Base-by-base conservation (phyloP, 768 basidiomycete species). In the Termitomyces sp. region DNA sequence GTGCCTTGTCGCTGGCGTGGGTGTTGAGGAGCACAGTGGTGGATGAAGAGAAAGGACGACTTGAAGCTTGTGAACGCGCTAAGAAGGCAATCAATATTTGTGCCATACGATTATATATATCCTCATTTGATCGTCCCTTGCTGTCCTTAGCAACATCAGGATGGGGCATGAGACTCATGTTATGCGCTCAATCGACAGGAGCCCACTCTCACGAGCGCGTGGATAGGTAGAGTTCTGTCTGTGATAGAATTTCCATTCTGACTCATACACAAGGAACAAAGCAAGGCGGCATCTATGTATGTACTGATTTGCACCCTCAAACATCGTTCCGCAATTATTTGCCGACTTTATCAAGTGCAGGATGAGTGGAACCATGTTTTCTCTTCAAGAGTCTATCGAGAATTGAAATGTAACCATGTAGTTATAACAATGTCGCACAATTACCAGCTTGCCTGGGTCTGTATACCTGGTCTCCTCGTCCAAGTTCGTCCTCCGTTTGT, bases 91-190 rank as follows among this genome's bases (percentile, higher is more conserved):
- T 54, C 45, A 45, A 33, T 54, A 54, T 54, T 54, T 54, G 53
- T 3, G 26, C 14, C 50, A 38, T 50, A 32, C 7, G 55, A 33
- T 44, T 38, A 2, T n/a, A 8, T n/a, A 40, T n/a, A 11, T 9
- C 36, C 36, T 38, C 52, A 52, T 55, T 47, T 62, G 61, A 62
- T 62, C 55, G 54, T 62, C 55, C 46, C 58, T 38, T 52, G 38
- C 53, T 35, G 53, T 36, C 36, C 56, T 36, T 62, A 56, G 58
- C 61, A 57, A 62, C 58, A 41, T 53, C 50, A 55, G 26, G 10
- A 33, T 22, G 14, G 26, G 2, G 26, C 26, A 26, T 26, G 26
- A 26, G 26, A 4, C 26, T 26, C 4, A 4, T 4, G 2, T 26
- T 26, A 26, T 26, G 26, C 26, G 26, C 26, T 26, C 26, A 26